phyloP scores from a whole-genome alignment of 108 stramenopile genomes.

The Stephanodiscus triporus region DNA sequence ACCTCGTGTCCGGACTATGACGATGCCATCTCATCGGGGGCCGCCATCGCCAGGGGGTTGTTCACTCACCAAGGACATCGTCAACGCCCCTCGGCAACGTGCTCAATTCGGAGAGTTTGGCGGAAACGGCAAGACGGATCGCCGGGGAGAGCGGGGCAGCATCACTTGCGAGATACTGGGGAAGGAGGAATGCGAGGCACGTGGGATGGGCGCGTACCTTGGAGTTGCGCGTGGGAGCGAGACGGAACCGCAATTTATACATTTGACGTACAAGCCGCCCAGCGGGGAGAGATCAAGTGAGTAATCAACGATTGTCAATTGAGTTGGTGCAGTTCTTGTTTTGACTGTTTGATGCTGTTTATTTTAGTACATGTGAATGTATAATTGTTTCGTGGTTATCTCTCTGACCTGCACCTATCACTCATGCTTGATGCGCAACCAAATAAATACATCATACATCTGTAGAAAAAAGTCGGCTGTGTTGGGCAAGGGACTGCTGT shows the following conservation, averaged over 20 bases:
- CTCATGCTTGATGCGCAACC: neutral
- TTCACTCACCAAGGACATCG: conserved; percentile 89
- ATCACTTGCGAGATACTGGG: conserved; percentile 82
- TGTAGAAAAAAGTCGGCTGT: conserved; percentile 87
- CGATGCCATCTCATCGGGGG: conserved; percentile 51
- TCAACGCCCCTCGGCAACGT: conserved; percentile 98
- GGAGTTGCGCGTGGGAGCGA: conserved; percentile 95
- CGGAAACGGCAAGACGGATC: conserved; percentile 81
- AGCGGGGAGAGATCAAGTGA: conserved; percentile 42
- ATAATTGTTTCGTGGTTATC: neutral
- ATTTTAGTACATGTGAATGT: neutral
- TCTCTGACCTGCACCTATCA: neutral
- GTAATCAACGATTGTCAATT: neutral
- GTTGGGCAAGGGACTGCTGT: conserved; percentile 96
- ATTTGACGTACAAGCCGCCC: conserved; percentile 87
- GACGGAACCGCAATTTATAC: conserved; percentile 95
- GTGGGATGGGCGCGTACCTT: conserved; percentile 91
- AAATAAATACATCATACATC: neutral
- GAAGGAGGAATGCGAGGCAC: conserved; percentile 84
- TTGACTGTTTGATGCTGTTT: no score
- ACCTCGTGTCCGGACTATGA: conserved; percentile 33
- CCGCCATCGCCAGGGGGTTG: conserved; percentile 64
- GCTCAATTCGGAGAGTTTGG: conserved; percentile 83
- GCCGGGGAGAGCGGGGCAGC: conserved; percentile 75
- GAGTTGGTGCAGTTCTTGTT: conserved; percentile 70